Evolutionary conservation across 164 flowering plant species (phyloP), one percentile per base, ranked within the genome.

Genomic region (Vitis rupestris): DNA sequence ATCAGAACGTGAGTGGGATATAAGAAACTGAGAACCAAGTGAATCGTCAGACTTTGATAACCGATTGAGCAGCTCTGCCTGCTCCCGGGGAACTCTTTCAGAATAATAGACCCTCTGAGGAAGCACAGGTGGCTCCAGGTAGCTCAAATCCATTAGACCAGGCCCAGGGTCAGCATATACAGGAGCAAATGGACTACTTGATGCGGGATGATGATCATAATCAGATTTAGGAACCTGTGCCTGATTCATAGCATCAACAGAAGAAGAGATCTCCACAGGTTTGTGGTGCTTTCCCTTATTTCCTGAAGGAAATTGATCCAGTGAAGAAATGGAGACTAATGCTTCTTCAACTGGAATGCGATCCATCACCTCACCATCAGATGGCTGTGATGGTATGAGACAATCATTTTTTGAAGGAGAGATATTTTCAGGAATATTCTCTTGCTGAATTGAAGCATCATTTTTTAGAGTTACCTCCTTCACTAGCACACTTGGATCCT

Each of bases 21-120:
- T 50, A 51, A 81, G 70, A 61, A 81, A 75, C 74, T 80, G 83
- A 66, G 84, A 76, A 69, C 80, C 82, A 64, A 75, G 75, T 1
- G 82, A 79, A 60, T 84, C 80, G 57, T 84, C 85, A 58, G 87
- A 84, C 64, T 84, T 84, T 37, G 87, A 81, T 31, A 78, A 76
- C 4, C 87, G 74, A 48, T 68, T 72, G 57, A 77, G 72, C 52
- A 73, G 49, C 48, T 74, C 85, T 58, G 63, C 54, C 64, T 75
- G 85, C 63, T 75, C 83, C 65, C 87, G 54, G 3, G 84, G 83
- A 68, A 81, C 74, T 68, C 73, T 77, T 64, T 79, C 85, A 27
- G 87, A 84, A 67, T 66, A 70, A 66, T 72, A 84, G 10, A 74
- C 70, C 67, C 85, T 81, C 57, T 75, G 83, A 59, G 75, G 70